A percentile compares a stretch with the other conserved stretches of the same genome.
Conservation (phyloP, 345 rosid genomes). For the Moringa oleifera region DNA sequence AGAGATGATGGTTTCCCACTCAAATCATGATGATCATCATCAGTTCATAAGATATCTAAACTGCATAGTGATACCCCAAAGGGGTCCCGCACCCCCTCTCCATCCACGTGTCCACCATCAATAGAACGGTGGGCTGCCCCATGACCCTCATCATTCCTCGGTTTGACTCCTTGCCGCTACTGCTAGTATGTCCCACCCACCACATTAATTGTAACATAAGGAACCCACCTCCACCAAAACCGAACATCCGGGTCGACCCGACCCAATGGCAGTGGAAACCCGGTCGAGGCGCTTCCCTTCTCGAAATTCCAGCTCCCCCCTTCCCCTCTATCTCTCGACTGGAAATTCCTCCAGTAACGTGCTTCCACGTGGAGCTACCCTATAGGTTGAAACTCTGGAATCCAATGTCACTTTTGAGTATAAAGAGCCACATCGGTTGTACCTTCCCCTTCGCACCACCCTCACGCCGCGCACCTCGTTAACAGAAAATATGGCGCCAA, state of each 20-base stretch:
- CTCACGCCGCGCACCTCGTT: background rate
- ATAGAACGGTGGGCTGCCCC: constrained; percentile 22
- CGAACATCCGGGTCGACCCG: too few relatives aligned
- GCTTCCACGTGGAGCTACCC: constrained; percentile 41
- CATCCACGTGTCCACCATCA: constrained; percentile 30
- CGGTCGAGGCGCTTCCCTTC: background rate
- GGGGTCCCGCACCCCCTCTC: background rate
- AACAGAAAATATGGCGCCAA: constrained; percentile 65
- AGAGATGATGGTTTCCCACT: too few relatives aligned
- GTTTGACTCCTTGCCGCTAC: background rate
- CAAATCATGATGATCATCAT: too few relatives aligned
- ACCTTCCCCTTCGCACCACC: constrained; percentile 8
- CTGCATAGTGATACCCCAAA: too few relatives aligned
- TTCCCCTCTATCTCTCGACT: background rate
- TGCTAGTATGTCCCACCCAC: constrained; percentile 1
- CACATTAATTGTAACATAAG: too few relatives aligned
- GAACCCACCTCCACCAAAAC: too few relatives aligned
- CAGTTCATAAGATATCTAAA: too few relatives aligned
- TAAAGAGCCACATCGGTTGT: constrained; percentile 31
- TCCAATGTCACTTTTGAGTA: constrained; percentile 56
- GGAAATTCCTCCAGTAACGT: constrained; percentile 15
- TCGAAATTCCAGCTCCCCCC: too few relatives aligned
- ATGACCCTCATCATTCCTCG: constrained; percentile 1
- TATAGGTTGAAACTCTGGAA: constrained; percentile 48
- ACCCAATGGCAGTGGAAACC: background rate